Percentiles rank a stretch among this genome's conserved stretches.
phyloP scores from a whole-genome alignment of 1,284 basidiomycete genomes.

The Malassezia sp. region DNA sequence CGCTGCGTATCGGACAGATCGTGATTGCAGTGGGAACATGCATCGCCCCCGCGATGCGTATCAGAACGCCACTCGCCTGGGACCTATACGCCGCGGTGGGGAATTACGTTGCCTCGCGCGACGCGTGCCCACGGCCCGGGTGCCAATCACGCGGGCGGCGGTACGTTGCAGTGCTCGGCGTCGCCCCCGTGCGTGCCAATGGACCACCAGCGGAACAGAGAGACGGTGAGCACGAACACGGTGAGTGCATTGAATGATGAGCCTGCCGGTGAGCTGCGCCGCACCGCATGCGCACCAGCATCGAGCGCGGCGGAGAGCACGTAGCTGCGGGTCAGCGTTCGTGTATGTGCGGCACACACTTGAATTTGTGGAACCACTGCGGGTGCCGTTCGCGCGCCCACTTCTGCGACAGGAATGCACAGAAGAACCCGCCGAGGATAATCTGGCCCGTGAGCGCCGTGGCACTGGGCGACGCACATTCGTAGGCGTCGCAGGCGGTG shows the following conservation, averaged over 20 bases:
- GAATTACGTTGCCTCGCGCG: too few relatives aligned
- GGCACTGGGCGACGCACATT: constrained; percentile 44
- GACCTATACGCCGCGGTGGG: too few relatives aligned
- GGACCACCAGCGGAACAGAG: constrained; percentile 29
- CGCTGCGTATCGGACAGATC: too few relatives aligned
- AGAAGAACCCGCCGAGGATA: constrained; percentile 49
- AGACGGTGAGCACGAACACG: constrained; percentile 48
- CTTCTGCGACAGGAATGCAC: constrained; percentile 48
- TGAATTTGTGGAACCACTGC: constrained; percentile 40
- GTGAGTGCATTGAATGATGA: constrained; percentile 48
- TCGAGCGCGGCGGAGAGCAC: constrained; percentile 49
- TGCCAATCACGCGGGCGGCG: too few relatives aligned
- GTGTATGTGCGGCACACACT: constrained; percentile 16
- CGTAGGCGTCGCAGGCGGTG: constrained; percentile 46
- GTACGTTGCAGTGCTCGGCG: constrained; percentile 21
- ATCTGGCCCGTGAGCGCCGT: constrained; percentile 26
- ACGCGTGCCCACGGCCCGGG: too few relatives aligned
- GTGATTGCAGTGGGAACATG: too few relatives aligned
- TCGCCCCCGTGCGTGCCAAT: constrained; percentile 17
- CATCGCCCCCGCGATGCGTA: too few relatives aligned
- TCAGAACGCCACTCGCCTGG: too few relatives aligned
- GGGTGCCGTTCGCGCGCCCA: constrained; percentile 44
- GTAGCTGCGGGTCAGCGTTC: background rate
- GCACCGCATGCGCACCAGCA: constrained; percentile 38
- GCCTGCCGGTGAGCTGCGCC: background rate